These are phyloP conservation scores for Penicillium subrubescens DNA, from an alignment of 495 filamentous ascomycete species.

Conservation along the genomic window DNA sequence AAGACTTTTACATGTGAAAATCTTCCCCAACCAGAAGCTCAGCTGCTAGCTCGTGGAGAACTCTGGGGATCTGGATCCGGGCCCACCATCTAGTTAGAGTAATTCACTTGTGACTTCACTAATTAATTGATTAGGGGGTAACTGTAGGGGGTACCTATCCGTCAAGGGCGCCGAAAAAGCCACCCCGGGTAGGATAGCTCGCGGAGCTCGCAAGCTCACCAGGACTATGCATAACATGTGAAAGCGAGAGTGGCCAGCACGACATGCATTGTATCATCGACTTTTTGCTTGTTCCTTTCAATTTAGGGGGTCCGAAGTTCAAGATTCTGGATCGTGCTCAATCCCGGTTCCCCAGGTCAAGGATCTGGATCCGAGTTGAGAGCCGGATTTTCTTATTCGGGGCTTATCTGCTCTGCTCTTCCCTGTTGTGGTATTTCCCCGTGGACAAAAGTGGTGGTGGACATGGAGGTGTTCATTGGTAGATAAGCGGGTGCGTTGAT, in stretches of 20 bases:
- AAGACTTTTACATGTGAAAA: slow-evolving; percentile 3
- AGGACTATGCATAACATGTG: slow-evolving; percentile 13
- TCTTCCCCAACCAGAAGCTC: slow-evolving; percentile 1
- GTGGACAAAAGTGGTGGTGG: not conserved
- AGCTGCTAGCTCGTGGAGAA: slow-evolving; percentile 10
- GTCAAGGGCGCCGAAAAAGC: not conserved
- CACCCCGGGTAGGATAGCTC: not conserved
- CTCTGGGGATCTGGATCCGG: not conserved
- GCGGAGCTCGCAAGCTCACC: not conserved
- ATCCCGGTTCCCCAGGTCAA: not conserved
- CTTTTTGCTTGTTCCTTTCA: not conserved
- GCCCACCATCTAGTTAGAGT: not conserved
- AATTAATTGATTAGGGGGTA: not conserved
- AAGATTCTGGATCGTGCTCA: not conserved
- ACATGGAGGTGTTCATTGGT: not conserved
- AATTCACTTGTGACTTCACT: not conserved
- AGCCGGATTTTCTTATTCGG: not conserved
- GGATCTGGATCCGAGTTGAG: not conserved
- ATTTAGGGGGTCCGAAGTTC: not conserved
- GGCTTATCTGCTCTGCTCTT: not conserved
- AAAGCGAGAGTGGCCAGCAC: slow-evolving; percentile 19
- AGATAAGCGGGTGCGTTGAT: not conserved
- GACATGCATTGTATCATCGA: not conserved
- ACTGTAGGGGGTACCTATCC: not conserved
- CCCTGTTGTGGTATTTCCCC: too few species aligned